Evolutionary conservation across 2,329 filamentous ascomycete genomes (phyloP).

Genomic region (Colletotrichum destructivum): DNA sequence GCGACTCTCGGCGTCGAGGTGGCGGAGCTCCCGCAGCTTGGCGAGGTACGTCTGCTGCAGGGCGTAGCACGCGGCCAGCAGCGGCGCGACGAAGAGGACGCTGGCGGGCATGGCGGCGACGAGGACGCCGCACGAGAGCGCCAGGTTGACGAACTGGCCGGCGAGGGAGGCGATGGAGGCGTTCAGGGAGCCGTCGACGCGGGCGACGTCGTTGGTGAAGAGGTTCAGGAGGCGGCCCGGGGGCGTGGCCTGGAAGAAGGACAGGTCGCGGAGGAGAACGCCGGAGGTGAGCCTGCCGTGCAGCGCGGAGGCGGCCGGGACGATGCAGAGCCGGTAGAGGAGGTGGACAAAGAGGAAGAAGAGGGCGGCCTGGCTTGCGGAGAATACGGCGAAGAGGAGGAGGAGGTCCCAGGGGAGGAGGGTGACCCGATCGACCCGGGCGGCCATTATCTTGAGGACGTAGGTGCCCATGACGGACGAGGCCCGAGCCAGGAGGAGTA

Average conservation of each 20-base stretch:
- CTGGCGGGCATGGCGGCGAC: conserved; percentile 11
- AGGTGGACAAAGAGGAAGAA: conserved; percentile 75
- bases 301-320: conserved; percentile 17
- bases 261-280: conserved; percentile 39
- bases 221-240: conserved; percentile 51
- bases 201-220: conserved; percentile 48
- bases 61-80: conserved; percentile 5
- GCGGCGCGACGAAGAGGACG: conserved; percentile 2
- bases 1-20: conserved; percentile 12
- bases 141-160: conserved; percentile 8
- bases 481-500: conserved; percentile 1
- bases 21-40: conserved; percentile 9
- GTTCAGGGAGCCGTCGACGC: conserved; percentile 37
- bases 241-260: conserved; percentile 48
- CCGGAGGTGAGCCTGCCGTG: conserved; percentile 7
- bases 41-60: conserved; percentile 3
- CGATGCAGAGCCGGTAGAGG: conserved; percentile 52
- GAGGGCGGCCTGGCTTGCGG: conserved; percentile 77
- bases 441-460: conserved; percentile 4
- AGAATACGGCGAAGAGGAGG: not conserved
- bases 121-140: conserved; percentile 12
- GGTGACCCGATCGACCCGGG: not conserved
- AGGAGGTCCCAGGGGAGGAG: not conserved
- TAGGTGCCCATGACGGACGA: conserved; percentile 2
- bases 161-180: not conserved